Conservation (phyloP, 768 basidiomycete genomes). For the Cantharellus anzutake region DNA sequence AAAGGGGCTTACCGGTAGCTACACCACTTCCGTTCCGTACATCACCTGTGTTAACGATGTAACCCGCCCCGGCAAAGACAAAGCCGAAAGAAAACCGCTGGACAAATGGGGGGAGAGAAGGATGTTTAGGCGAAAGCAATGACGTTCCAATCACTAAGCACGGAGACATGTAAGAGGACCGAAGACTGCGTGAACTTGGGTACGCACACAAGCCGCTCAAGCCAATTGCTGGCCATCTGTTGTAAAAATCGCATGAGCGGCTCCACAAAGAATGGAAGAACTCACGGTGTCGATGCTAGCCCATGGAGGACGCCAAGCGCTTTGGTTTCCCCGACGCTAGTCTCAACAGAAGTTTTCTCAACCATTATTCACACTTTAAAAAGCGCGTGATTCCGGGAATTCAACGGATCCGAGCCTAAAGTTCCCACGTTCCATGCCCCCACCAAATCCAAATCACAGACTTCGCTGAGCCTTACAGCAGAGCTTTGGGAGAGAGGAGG, state of each 20-base stretch:
- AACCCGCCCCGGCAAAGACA: constrained; percentile 27
- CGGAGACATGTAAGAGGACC: background rate
- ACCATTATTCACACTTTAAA: no score
- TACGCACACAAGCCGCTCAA: background rate
- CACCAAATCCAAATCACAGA: no score
- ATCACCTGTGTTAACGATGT: constrained; percentile 24
- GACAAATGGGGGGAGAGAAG: constrained; percentile 24
- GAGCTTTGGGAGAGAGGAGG: no score
- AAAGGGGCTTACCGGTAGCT: constrained; percentile 17
- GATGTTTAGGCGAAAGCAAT: constrained; percentile 2
- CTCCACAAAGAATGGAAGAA: background rate
- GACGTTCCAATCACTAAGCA: constrained; percentile 3
- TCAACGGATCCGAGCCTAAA: no score
- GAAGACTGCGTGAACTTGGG: background rate
- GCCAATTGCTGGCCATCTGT: background rate
- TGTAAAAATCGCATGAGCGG: background rate
- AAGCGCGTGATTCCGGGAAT: no score
- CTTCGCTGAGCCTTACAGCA: no score
- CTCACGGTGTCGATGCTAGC: background rate
- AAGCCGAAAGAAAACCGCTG: constrained; percentile 26
- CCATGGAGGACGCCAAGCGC: background rate
- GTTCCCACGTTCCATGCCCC: no score
- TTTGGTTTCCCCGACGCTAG: no score
- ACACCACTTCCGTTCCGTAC: constrained; percentile 27
- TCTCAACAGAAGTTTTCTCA: no score